phyloP scores from a whole-genome alignment of 495 filamentous ascomycete species.

The Aspergillus saccharolyticus region DNA sequence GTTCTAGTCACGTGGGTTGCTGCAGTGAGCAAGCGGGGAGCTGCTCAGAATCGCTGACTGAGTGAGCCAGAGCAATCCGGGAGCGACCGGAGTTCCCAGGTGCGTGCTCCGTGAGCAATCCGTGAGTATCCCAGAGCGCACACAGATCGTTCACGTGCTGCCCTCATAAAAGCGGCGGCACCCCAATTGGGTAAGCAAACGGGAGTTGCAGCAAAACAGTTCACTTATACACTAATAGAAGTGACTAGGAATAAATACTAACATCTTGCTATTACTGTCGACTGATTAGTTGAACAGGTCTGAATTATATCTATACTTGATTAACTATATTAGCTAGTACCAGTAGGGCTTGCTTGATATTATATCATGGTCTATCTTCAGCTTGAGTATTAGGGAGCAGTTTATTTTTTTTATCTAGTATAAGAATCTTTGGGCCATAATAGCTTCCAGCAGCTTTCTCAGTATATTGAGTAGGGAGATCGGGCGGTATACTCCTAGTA shows the following conservation, averaged over 20 bases:
- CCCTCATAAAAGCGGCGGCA: slow-evolving; percentile 5
- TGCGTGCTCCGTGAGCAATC: slow-evolving; percentile 4
- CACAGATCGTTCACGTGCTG: slow-evolving; percentile 4
- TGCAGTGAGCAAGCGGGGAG: slow-evolving; percentile 1
- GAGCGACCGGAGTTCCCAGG: slow-evolving; percentile 1
- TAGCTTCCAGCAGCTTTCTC: slow-evolving; percentile 23
- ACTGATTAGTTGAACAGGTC: no score
- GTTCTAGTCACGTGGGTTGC: slow-evolving; percentile 4
- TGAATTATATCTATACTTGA: slow-evolving; percentile 19
- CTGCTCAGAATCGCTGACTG: not conserved
- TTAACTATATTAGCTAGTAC: slow-evolving; percentile 22
- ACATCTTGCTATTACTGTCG: no score
- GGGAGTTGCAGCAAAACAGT: slow-evolving; percentile 6
- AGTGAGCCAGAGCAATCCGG: slow-evolving; percentile 3
- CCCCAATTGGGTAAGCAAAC: slow-evolving; percentile 5
- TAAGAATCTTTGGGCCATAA: slow-evolving; percentile 18
- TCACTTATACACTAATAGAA: not conserved
- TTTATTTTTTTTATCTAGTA: slow-evolving; percentile 17
- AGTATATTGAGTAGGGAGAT: slow-evolving; percentile 28
- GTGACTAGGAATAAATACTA: not conserved
- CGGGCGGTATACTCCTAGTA: slow-evolving; percentile 18
- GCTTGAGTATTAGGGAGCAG: slow-evolving; percentile 25
- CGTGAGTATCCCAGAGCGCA: slow-evolving; percentile 3
- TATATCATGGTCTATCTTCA: slow-evolving; percentile 18
- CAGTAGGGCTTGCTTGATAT: slow-evolving; percentile 22